Base-by-base conservation (phyloP, 208 protist genomes). In the Leishmania braziliensis region DNA sequence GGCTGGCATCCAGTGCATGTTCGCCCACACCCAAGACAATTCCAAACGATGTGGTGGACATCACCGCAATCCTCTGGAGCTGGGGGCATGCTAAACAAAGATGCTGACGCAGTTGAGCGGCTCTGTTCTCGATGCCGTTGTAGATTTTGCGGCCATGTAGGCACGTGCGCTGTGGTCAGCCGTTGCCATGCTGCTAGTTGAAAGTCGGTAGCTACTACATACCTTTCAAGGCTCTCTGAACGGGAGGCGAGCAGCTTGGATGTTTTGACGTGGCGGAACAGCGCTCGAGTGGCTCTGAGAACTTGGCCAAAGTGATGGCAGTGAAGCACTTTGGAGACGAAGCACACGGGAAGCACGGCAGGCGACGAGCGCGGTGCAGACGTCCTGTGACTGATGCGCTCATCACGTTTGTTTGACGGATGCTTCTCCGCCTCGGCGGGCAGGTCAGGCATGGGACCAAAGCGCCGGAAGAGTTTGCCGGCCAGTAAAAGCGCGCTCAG, bases 251-350 rank as follows among this genome's bases (percentile, higher is more conserved):
- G 50, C 29, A 90, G 91, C 71, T 86, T 88, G 58, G 85, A 79
- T 50, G 88, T 60, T 23, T 83, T 3, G 5, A 96, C 92, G 60
- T 72, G 74, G 46, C 72, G 26, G 70, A 95, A 96, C 69, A 91
- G 87, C 5, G 50, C 43, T 56, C 79, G 50, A n/a, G 69, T 71
- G 20, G 84, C 88, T 16, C 71, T 74, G 36, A 89, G 63, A 8
- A 96, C 71, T 5, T 83, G 71, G 14, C 84, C 62, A 39, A 90
- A 84, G 75, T 96, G 92, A 4, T 75, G 46, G 20, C 88, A 93
- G 56, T 83, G 79, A 75, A 95, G 91, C 43, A 88, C 81, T 78
- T 96, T 96, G 20, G 89, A 93, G 8, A 95, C 86, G 86, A 95
- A 96, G 75, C 81, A 87, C 39, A 89, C 81, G 16, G 86, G 82